These are phyloP conservation scores for Conringia planisiliqua DNA, from an alignment of 345 rosid species.

Conservation along the genomic window DNA sequence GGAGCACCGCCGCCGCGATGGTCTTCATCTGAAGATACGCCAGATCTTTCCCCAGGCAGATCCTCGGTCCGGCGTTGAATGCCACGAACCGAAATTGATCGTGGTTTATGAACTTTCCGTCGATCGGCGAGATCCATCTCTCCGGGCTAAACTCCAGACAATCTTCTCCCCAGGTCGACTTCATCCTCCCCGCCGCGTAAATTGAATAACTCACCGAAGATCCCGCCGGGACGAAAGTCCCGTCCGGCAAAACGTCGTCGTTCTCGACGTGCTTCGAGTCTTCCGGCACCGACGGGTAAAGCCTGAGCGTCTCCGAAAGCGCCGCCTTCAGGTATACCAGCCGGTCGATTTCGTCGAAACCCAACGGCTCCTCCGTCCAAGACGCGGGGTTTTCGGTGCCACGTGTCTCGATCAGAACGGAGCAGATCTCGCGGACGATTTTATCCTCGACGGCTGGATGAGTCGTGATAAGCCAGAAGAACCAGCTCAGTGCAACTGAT, in stretches of 20 bases:
- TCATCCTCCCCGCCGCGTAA: slow-evolving; percentile 86
- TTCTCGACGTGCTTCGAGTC: slow-evolving; percentile 77
- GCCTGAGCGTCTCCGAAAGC: slow-evolving; percentile 78
- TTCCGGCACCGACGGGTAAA: slow-evolving; percentile 89
- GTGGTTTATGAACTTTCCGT: slow-evolving; percentile 45
- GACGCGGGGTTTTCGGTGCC: slow-evolving; percentile 41
- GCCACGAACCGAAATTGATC: slow-evolving; percentile 80
- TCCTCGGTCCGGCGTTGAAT: slow-evolving; percentile 90
- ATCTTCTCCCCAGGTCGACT: slow-evolving; percentile 82
- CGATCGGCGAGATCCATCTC: slow-evolving; percentile 74
- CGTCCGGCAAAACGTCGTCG: slow-evolving; percentile 84
- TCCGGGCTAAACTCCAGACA: slow-evolving; percentile 76
- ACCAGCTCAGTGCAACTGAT: slow-evolving; percentile 89
- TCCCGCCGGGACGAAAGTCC: slow-evolving; percentile 81
- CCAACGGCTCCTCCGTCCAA: slow-evolving; percentile 72
- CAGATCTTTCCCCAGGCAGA: slow-evolving; percentile 78
- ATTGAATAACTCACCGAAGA: slow-evolving; percentile 87
- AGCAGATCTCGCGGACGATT: slow-evolving; percentile 59
- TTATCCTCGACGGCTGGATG: slow-evolving; percentile 66
- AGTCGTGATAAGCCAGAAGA: slow-evolving; percentile 68
- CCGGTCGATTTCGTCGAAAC: slow-evolving; percentile 68
- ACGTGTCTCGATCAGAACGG: slow-evolving; percentile 68
- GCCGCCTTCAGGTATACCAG: slow-evolving; percentile 83
- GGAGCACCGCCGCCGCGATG: slow-evolving; percentile 70
- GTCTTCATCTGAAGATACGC: slow-evolving; percentile 95